phyloP scores from a whole-genome alignment of 2,329 filamentous ascomycete species.

The Geosmithia flava region DNA sequence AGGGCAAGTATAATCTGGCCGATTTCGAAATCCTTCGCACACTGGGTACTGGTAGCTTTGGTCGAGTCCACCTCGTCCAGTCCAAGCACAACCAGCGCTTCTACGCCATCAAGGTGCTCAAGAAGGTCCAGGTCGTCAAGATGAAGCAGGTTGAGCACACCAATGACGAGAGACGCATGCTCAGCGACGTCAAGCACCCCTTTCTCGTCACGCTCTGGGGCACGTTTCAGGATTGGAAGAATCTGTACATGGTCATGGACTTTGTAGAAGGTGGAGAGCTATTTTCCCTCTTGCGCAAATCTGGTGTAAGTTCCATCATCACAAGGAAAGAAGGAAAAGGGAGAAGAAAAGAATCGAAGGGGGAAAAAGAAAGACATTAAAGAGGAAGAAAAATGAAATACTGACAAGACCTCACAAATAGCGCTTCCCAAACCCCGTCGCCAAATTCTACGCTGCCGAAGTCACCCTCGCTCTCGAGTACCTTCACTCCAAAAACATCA shows the following conservation, averaged over 20 bases:
- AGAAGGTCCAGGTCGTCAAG: conserved; percentile 96
- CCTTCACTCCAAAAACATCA: conserved; percentile 87
- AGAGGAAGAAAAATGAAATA: background rate
- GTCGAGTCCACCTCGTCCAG: conserved; percentile 89
- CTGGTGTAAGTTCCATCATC: conserved; percentile 43
- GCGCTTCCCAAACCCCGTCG: conserved; percentile 97
- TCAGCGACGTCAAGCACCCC: conserved; percentile 92
- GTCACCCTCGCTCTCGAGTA: conserved; percentile 94
- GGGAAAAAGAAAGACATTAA: background rate
- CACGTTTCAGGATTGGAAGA: conserved; percentile 90
- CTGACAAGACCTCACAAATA: conserved; percentile 30
- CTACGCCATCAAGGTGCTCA: conserved; percentile 97
- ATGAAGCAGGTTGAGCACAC: conserved; percentile 99
- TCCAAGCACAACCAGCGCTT: conserved; percentile 97
- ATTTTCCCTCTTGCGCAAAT: conserved; percentile 90
- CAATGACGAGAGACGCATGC: conserved; percentile 92
- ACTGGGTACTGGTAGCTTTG: conserved; percentile 92
- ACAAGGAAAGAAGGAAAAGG: background rate
- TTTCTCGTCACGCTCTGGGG: conserved; percentile 98
- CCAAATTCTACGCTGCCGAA: conserved; percentile 98
- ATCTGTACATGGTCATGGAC: conserved; percentile 99
- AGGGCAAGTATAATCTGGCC: conserved; percentile 88
- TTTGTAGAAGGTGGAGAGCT: conserved; percentile 98
- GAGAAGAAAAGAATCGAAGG: background rate
- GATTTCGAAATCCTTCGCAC: conserved; percentile 90